Percentiles rank a stretch among this genome's conserved stretches.
Evolutionary conservation across 805 yeast species (phyloP).

Genomic region (Spathaspora gorwiae): DNA sequence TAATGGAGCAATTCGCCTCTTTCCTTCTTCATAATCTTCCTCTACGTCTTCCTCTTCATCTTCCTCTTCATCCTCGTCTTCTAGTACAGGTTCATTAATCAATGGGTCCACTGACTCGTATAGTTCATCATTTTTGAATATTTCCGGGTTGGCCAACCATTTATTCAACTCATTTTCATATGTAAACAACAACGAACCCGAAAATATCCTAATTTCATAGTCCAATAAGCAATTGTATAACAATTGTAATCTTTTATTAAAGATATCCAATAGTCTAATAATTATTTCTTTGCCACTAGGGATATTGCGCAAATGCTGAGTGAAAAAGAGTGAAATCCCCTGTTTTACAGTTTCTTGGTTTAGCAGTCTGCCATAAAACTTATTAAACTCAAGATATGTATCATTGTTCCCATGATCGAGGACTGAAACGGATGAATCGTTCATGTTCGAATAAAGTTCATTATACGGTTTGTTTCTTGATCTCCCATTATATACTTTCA

Average conservation of each 20-base stretch:
- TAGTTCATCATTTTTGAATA: slow-evolving; percentile 18
- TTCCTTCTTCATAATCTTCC: slow-evolving; percentile 32
- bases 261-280: slow-evolving; percentile 35
- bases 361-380: slow-evolving; percentile 66
- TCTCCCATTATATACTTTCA: slow-evolving; percentile 47
- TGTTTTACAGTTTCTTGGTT: slow-evolving; percentile 36
- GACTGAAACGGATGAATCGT: slow-evolving; percentile 11
- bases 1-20: slow-evolving; percentile 23
- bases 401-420: slow-evolving; percentile 6
- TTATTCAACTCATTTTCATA: slow-evolving; percentile 62
- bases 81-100: slow-evolving; percentile 10
- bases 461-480: slow-evolving; percentile 10
- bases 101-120: slow-evolving; percentile 39
- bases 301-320: slow-evolving; percentile 14
- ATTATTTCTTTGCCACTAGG: slow-evolving; percentile 24
- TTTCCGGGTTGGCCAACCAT: slow-evolving; percentile 39
- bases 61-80: slow-evolving; percentile 17
- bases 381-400: slow-evolving; percentile 51
- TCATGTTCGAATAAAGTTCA: slow-evolving; percentile 13
- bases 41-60: slow-evolving; percentile 17
- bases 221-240: slow-evolving; percentile 61
- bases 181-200: slow-evolving; percentile 69
- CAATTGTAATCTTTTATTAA: slow-evolving; percentile 56
- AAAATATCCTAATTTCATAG: slow-evolving; percentile 59
- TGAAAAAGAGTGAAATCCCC: slow-evolving; percentile 48